These are phyloP conservation scores for Cladosporium sp. DNA, from an alignment of 2,329 filamentous ascomycete species.

Conservation along the genomic window DNA sequence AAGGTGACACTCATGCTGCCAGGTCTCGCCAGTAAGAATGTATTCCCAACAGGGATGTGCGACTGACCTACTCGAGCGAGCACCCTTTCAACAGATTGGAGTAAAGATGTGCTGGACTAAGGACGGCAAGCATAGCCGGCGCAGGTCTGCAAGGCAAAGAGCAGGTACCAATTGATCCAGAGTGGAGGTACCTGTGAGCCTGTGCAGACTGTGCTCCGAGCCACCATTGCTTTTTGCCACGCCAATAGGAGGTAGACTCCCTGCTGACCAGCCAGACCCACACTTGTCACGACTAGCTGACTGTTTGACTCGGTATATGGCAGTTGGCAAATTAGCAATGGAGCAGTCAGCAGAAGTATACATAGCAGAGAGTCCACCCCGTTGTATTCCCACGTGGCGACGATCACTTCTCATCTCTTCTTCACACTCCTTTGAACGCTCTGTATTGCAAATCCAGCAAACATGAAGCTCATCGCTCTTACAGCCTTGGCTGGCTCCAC, in stretches of 20 bases:
- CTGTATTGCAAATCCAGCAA: neutral
- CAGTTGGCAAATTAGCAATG: neutral
- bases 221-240: neutral
- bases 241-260: neutral
- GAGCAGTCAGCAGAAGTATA: neutral
- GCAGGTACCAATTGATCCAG: neutral
- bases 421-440: neutral
- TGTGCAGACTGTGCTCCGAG: neutral
- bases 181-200: neutral
- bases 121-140: neutral
- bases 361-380: neutral
- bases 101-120: neutral
- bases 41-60: neutral
- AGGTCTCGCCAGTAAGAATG: neutral
- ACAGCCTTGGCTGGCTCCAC: slow-evolving; percentile 10
- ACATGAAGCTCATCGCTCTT: slow-evolving; percentile 12
- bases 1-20: neutral
- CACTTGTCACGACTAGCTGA: neutral
- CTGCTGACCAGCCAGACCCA: neutral
- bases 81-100: neutral
- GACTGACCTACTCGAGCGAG: neutral
- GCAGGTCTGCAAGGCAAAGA: too few relatives aligned
- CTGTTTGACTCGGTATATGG: neutral
- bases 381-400: slow-evolving; percentile 2
- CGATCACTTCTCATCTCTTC: neutral